phyloP scores from a whole-genome alignment of 2,329 filamentous ascomycete genomes.

The Tolypocladium endophyticum region DNA sequence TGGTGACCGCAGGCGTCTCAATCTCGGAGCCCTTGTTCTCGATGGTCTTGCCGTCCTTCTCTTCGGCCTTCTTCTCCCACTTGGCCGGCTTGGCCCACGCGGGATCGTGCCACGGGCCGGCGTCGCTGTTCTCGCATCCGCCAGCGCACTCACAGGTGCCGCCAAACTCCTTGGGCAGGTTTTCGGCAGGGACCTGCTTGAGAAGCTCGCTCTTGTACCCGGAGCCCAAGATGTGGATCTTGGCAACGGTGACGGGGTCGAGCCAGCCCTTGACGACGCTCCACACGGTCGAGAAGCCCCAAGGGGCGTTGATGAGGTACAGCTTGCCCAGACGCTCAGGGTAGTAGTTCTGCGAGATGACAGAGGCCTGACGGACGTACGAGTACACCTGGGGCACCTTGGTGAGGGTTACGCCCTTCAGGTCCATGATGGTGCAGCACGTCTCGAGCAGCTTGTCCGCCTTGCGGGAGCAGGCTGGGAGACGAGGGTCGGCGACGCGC shows the following conservation, averaged over 20 bases:
- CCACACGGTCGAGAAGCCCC: conserved; percentile 87
- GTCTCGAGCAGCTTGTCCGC: conserved; percentile 85
- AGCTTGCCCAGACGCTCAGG: conserved; percentile 92
- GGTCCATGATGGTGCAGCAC: conserved; percentile 96
- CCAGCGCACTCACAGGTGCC: conserved; percentile 72
- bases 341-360: conserved; percentile 97
- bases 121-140: conserved; percentile 79
- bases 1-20: conserved; percentile 19
- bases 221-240: conserved; percentile 83
- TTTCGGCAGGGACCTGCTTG: conserved; percentile 76
- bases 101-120: conserved; percentile 76
- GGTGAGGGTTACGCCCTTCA: conserved; percentile 82
- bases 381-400: conserved; percentile 77
- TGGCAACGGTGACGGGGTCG: conserved; percentile 90
- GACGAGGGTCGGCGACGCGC: conserved; percentile 82
- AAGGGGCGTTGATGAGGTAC: conserved; percentile 96
- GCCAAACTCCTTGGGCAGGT: conserved; percentile 78
- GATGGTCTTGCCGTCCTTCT: conserved; percentile 21
- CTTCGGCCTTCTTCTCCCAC: conserved; percentile 44
- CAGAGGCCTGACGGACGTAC: conserved; percentile 76
- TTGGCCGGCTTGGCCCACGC: conserved; percentile 56
- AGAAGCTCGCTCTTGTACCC: conserved; percentile 78
- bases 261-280: conserved; percentile 83
- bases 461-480: conserved; percentile 93
- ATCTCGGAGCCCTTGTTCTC: conserved; percentile 29